Evolutionary conservation across 106 monocot genomes (phyloP), one percentile per base, ranked within the genome.

Genomic region (Dioscorea dumetorum): DNA sequence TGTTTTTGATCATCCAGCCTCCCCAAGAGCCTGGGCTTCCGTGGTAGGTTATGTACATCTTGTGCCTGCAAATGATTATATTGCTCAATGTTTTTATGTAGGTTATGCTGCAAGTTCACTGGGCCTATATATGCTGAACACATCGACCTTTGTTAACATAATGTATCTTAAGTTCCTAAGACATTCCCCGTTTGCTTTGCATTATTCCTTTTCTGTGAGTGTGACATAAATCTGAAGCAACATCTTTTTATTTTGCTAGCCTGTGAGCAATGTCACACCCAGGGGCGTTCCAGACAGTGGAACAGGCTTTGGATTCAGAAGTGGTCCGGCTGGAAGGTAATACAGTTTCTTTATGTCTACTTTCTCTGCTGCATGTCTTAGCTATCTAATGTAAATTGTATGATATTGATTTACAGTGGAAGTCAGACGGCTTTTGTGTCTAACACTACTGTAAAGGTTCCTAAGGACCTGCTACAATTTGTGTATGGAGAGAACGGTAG

Each of bases 401-500:
- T 58, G 14, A n/a, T 1, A 24, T 77, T 64, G 33, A 21, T 54
- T 49, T 33, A 22, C 76, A 85, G 93, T 72, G 75, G 58, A 75
- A 73, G 49, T 31, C 82, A 79, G 62, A 58, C 65, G 48, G 22
- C 67, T 22, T 23, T 68, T 61, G 14, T 56, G 52, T 50, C 73
- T 72, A 79, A 49, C 68, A 77, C 62, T 58, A 79, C 72, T 28
- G 57, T 76, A 7, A 82, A 81, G 12, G 80, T 93, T 75, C 93
- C 93, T 68, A 66, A 68, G 17, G 76, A 88, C 6, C 80, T 74
- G 23, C 58, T 88, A 72, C 67, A 62, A 73, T 93, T 72, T 74
- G 61, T 93, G 22, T 81, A 83, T 70, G 93, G 93, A 64, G 79
- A 83, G 24, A 81, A 85, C 57, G 73, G 74, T 28, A 64, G 65